Conservation (phyloP, 2,329 filamentous ascomycete species). For the Nothophaeocryptopus gaeumannii region DNA sequence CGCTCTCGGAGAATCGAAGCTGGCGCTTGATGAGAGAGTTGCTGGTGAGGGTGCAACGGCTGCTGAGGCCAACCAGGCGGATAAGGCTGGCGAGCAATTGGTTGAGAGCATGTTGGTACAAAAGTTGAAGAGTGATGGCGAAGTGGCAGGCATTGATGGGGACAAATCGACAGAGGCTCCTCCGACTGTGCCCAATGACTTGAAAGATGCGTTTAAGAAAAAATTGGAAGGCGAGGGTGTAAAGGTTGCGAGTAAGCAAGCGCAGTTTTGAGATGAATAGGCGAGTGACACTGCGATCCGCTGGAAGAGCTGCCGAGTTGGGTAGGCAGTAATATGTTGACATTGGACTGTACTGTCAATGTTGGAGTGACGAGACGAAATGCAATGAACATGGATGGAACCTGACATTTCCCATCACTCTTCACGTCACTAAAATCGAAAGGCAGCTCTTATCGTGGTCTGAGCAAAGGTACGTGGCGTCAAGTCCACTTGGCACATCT, state of each 20-base stretch:
- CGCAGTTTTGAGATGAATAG: constrained; percentile 12
- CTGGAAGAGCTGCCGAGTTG: too few relatives aligned
- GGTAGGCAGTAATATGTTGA: too few relatives aligned
- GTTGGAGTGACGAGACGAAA: too few relatives aligned
- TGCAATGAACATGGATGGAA: too few relatives aligned
- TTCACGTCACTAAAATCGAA: too few relatives aligned
- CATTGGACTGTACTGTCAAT: too few relatives aligned
- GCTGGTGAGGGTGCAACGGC: constrained; percentile 54
- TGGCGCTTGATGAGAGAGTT: constrained; percentile 78
- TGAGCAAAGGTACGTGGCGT: too few relatives aligned
- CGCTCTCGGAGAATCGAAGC: constrained; percentile 85
- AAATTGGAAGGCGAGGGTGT: constrained; percentile 44
- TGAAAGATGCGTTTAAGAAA: constrained; percentile 42
- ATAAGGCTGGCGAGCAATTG: constrained; percentile 37
- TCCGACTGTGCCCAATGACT: constrained; percentile 28
- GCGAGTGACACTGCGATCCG: too few relatives aligned
- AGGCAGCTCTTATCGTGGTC: too few relatives aligned
- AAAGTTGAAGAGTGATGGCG: constrained; percentile 35
- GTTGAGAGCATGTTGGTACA: constrained; percentile 42
- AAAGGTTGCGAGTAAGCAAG: constrained; percentile 35
- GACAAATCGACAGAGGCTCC: constrained; percentile 3
- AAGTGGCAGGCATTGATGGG: constrained; percentile 15
- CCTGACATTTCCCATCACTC: too few relatives aligned
- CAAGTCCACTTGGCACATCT: too few relatives aligned
- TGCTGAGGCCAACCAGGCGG: constrained; percentile 42